Conservation (phyloP, 2,329 filamentous ascomycete genomes). For the Penicillium sp. region DNA sequence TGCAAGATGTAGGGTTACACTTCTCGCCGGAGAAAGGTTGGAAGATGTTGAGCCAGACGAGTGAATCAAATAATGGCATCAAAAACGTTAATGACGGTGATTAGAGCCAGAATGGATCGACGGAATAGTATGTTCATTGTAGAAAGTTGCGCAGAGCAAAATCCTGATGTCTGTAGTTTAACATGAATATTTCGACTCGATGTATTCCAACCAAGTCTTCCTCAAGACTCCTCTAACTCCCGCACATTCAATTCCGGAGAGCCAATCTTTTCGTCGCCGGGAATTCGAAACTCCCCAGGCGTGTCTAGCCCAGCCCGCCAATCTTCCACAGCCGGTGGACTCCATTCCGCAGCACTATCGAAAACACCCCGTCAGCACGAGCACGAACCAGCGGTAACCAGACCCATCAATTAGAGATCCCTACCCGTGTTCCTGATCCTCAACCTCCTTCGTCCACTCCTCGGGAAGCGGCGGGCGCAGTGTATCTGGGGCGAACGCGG, state of each 20-base stretch:
- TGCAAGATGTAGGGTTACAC: background rate
- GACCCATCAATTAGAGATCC: background rate
- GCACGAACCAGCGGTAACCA: background rate
- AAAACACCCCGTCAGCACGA: background rate
- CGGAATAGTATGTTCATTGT: background rate
- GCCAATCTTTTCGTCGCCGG: background rate
- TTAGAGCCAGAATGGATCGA: background rate
- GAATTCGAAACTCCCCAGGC: background rate
- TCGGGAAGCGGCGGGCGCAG: constrained; percentile 4
- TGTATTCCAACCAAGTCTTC: background rate
- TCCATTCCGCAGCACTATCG: background rate
- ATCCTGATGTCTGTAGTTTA: background rate
- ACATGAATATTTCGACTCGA: background rate
- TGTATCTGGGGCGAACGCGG: background rate
- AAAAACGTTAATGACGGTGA: background rate
- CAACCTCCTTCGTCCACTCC: constrained; percentile 1
- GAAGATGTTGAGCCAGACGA: background rate
- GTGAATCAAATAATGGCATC: background rate
- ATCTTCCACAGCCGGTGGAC: background rate
- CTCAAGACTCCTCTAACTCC: background rate
- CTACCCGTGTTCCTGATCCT: background rate
- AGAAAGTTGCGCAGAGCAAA: background rate
- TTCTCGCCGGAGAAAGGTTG: background rate
- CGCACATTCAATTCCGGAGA: background rate
- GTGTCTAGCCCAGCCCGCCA: background rate